Conservation (phyloP, 371 early-diverging fungal genomes). For the Aphelidium insulamus region DNA sequence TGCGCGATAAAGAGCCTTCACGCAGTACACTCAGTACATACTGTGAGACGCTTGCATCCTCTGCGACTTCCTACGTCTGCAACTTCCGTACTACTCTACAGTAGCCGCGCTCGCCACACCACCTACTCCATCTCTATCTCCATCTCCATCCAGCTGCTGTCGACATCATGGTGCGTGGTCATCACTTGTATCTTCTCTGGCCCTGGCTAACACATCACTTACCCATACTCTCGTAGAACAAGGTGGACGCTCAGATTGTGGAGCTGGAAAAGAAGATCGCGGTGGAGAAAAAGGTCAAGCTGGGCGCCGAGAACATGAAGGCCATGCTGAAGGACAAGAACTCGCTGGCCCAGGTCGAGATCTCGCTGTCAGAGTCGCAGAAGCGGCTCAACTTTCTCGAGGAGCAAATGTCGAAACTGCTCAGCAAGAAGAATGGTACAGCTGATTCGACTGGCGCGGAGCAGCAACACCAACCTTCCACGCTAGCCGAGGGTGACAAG, state of each 20-base stretch:
- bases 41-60: too few relatives aligned
- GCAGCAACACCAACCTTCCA: slow-evolving; percentile 16
- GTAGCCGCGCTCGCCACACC: too few relatives aligned
- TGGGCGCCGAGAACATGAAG: slow-evolving; percentile 42
- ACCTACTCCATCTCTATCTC: too few relatives aligned
- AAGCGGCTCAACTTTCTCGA: slow-evolving; percentile 59
- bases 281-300: slow-evolving; percentile 35
- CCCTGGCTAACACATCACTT: too few relatives aligned
- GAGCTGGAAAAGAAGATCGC: slow-evolving; percentile 33
- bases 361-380: slow-evolving; percentile 47
- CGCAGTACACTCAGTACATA: too few relatives aligned
- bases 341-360: slow-evolving; percentile 50
- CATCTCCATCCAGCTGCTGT: too few relatives aligned
- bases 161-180: too few relatives aligned
- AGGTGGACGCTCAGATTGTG: slow-evolving; percentile 18
- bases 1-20: too few relatives aligned
- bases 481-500: slow-evolving; percentile 5
- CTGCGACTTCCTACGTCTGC: too few relatives aligned
- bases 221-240: too few relatives aligned
- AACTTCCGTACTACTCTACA: too few relatives aligned
- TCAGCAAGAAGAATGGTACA: slow-evolving; percentile 14
- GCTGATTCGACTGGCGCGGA: slow-evolving; percentile 17
- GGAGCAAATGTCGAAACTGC: slow-evolving; percentile 34
- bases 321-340: slow-evolving; percentile 37
- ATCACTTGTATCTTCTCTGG: too few relatives aligned